Evolutionary conservation across 2,329 filamentous ascomycete species (phyloP).

Genomic region (Pezicula neosporulosa): DNA sequence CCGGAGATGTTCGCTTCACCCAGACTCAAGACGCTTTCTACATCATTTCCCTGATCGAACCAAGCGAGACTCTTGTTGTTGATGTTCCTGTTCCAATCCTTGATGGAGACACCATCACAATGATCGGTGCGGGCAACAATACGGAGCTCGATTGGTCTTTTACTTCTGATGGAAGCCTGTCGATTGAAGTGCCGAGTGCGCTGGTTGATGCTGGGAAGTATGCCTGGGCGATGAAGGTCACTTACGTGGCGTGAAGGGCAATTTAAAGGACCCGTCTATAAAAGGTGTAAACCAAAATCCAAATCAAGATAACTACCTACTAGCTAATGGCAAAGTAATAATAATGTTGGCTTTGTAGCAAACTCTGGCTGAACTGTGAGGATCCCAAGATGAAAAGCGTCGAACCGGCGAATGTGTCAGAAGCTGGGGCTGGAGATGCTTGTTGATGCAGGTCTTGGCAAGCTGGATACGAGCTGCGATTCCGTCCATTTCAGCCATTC

Average conservation of each 20-base stretch:
- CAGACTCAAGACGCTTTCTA: slow-evolving; percentile 51
- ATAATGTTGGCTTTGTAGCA: no score
- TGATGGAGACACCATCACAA: slow-evolving; percentile 41
- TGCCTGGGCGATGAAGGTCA: slow-evolving; percentile 17
- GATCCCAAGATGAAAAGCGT: no score
- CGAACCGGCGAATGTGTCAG: no score
- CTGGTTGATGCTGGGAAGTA: slow-evolving; percentile 11
- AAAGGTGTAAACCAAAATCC: no score
- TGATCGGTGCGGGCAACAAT: slow-evolving; percentile 35
- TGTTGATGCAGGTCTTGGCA: no score
- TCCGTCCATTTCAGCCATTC: no score
- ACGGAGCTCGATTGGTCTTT: slow-evolving; percentile 22
- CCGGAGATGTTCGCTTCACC: slow-evolving; percentile 45
- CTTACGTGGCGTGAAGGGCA: slow-evolving; percentile 1
- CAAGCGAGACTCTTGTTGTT: slow-evolving; percentile 36
- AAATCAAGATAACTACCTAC: no score
- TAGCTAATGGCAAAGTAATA: no score
- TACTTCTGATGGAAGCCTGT: slow-evolving; percentile 20
- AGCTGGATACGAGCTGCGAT: no score
- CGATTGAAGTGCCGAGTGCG: slow-evolving; percentile 11
- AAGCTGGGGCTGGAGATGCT: no score
- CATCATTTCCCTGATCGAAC: slow-evolving; percentile 40
- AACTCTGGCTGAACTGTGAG: no score
- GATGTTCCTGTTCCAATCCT: slow-evolving; percentile 42
- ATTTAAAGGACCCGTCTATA: no score